These are phyloP conservation scores for Russula sp. DNA, from an alignment of 768 basidiomycete species.

Conservation along the genomic window DNA sequence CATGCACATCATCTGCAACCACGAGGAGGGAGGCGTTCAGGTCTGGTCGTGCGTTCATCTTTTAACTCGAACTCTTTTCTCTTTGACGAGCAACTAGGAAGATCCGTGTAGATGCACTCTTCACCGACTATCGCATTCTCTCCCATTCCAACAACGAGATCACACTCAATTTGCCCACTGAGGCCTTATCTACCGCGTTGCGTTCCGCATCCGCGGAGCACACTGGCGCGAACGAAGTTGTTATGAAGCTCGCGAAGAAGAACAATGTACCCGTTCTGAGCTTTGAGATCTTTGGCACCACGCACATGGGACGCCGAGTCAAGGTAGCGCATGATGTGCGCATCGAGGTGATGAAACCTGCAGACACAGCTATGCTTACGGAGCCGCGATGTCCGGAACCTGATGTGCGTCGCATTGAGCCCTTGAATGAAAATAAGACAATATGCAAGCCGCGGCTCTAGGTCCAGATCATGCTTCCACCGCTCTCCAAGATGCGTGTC, in stretches of 20 bases:
- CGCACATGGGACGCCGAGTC: constrained; percentile 56
- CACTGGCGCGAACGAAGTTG: constrained; percentile 48
- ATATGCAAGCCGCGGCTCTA: constrained; percentile 28
- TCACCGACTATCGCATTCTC: constrained; percentile 76
- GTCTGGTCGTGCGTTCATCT: constrained; percentile 64
- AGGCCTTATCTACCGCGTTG: constrained; percentile 71
- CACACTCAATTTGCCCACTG: constrained; percentile 63
- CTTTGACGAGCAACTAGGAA: constrained; percentile 35
- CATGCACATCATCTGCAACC: constrained; percentile 81
- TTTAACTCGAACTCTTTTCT: constrained; percentile 26
- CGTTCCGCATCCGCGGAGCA: constrained; percentile 38
- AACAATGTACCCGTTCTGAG: constrained; percentile 70
- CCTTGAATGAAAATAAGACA: background rate
- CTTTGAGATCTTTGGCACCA: constrained; percentile 66
- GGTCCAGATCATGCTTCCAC: constrained; percentile 75
- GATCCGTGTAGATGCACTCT: constrained; percentile 61
- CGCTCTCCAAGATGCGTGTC: constrained; percentile 68
- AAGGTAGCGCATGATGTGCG: constrained; percentile 74
- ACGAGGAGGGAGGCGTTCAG: constrained; percentile 79
- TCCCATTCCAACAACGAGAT: constrained; percentile 83
- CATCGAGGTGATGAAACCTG: constrained; percentile 73
- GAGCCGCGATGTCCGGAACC: constrained; percentile 86
- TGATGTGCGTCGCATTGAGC: constrained; percentile 46
- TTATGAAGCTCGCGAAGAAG: constrained; percentile 86
- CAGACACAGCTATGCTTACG: constrained; percentile 61